These are phyloP conservation scores for Cercospora beticola DNA, from an alignment of 2,329 filamentous ascomycete species.

Conservation along the genomic window DNA sequence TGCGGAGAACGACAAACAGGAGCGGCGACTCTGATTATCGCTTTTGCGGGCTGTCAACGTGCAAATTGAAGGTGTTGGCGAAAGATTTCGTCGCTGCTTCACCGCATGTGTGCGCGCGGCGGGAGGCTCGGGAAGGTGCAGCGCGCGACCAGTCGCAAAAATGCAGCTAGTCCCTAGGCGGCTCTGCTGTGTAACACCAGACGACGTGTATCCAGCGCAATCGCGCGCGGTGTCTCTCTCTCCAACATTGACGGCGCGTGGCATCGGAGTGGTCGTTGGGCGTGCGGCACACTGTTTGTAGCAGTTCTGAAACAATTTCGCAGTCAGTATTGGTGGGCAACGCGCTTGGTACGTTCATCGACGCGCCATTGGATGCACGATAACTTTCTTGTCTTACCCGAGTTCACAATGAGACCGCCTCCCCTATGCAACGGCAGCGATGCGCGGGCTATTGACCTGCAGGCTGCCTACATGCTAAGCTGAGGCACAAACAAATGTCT, in stretches of 20 bases:
- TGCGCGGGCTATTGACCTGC: conserved; percentile 5
- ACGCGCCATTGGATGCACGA: background rate
- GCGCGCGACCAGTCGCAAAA: conserved; percentile 13
- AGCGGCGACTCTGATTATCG: background rate
- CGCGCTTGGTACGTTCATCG: background rate
- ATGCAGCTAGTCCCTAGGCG: conserved; percentile 4
- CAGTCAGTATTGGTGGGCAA: background rate
- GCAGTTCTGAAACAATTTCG: background rate
- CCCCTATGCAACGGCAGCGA: background rate
- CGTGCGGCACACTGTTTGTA: background rate
- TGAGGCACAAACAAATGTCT: conserved; percentile 1
- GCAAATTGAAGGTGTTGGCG: background rate
- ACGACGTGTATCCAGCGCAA: background rate
- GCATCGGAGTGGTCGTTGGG: background rate
- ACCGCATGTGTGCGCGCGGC: conserved; percentile 12
- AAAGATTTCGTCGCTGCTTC: conserved; percentile 11
- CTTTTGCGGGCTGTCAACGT: background rate
- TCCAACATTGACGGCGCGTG: background rate
- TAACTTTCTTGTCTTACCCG: background rate
- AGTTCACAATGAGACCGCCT: background rate
- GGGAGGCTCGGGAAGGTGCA: conserved; percentile 2
- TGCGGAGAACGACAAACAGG: conserved; percentile 1
- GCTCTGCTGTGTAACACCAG: conserved; percentile 11
- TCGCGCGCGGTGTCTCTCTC: background rate
- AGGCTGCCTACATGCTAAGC: conserved; percentile 6